phyloP scores from a whole-genome alignment of 2,329 filamentous ascomycete genomes.

The Epichloe bromicola region DNA sequence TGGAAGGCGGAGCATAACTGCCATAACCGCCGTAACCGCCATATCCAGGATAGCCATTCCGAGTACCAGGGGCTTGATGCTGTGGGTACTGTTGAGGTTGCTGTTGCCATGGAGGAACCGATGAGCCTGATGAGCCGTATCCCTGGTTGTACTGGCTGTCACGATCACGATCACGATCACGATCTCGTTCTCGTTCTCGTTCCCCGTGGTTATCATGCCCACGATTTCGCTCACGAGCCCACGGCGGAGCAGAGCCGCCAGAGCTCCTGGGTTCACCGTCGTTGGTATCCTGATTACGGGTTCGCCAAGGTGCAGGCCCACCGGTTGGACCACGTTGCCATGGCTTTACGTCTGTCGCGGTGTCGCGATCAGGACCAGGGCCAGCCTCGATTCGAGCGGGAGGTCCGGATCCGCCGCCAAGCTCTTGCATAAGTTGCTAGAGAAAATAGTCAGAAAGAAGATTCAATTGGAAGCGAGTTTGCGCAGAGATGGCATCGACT shows the following conservation, averaged over 20 bases:
- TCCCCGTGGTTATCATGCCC: conserved; percentile 26
- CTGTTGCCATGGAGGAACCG: conserved; percentile 31
- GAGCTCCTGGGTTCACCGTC: conserved; percentile 31
- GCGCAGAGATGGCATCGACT: conserved; percentile 18
- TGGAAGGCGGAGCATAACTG: conserved; percentile 32
- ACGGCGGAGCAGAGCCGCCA: conserved; percentile 41
- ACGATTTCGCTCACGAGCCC: conserved; percentile 46
- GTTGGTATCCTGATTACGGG: conserved; percentile 38
- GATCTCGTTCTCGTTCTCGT: conserved; percentile 9
- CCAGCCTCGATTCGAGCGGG: conserved; percentile 80
- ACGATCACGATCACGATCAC: not conserved
- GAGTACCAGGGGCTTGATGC: conserved; percentile 38
- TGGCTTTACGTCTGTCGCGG: conserved; percentile 55
- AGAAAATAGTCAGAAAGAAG: conserved; percentile 26
- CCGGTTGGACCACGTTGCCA: conserved; percentile 83
- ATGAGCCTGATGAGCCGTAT: conserved; percentile 13
- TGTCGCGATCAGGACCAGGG: conserved; percentile 44
- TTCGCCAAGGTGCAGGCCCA: conserved; percentile 70
- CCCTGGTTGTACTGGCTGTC: conserved; percentile 17
- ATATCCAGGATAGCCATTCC: conserved; percentile 45
- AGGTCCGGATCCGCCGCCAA: conserved; percentile 61
- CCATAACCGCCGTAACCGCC: conserved; percentile 33
- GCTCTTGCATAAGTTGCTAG: conserved; percentile 93
- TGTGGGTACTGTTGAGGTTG: conserved; percentile 12
- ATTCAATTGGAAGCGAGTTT: not conserved